Conservation (phyloP, 345 rosid species). For the Boechera stricta region DNA sequence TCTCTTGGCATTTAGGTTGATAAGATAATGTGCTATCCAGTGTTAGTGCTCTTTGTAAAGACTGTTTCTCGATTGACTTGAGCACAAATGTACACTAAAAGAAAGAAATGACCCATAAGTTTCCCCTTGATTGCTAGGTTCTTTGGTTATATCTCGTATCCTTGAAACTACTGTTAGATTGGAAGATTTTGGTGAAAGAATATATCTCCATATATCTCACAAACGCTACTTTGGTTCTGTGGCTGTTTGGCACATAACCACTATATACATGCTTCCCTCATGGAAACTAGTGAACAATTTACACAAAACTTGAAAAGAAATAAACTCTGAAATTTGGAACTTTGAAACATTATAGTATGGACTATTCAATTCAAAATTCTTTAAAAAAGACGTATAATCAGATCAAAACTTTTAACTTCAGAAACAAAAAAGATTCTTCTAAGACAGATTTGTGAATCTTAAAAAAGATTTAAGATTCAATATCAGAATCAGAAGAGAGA, state of each 20-base stretch:
- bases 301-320: not conserved
- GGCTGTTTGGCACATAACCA: not conserved
- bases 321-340: not conserved
- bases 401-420: conserved; percentile 18
- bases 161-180: no score
- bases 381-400: not conserved
- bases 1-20: not conserved
- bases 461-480: conserved; percentile 27
- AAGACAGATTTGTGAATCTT: not conserved
- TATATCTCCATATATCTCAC: not conserved
- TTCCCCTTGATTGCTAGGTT: not conserved
- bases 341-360: not conserved
- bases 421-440: not conserved
- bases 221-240: not conserved
- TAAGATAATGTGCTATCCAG: not conserved
- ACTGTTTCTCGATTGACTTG: not conserved
- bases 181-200: not conserved
- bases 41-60: not conserved
- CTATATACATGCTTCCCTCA: not conserved
- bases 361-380: not conserved
- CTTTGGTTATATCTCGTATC: no score
- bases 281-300: not conserved
- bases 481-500: conserved; percentile 44
- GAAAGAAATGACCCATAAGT: not conserved
- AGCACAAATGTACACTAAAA: not conserved